Percentiles rank a stretch among this genome's conserved stretches.
phyloP scores from a whole-genome alignment of 257 asterid genomes.

The Primulina eburnea region DNA sequence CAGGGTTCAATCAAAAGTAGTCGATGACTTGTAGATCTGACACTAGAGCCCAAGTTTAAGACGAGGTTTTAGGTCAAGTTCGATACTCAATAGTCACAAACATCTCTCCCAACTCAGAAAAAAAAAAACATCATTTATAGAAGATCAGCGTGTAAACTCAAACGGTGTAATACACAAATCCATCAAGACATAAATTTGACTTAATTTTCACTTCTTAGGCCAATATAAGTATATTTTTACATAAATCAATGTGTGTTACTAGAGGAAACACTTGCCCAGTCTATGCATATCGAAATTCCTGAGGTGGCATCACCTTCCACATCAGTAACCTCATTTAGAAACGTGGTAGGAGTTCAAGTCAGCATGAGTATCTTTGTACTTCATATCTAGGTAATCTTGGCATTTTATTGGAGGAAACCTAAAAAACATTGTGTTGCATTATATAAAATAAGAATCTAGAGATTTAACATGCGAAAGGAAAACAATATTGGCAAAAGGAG shows the following conservation, averaged over 20 bases:
- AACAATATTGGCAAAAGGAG: background rate
- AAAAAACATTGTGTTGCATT: constrained; percentile 19
- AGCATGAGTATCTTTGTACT: constrained; percentile 66
- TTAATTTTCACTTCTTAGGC: no score
- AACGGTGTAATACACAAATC: background rate
- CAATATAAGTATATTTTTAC: no score
- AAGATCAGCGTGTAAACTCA: background rate
- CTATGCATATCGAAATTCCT: background rate
- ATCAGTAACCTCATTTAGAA: background rate
- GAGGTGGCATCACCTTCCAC: background rate
- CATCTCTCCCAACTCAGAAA: no score
- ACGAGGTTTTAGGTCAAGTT: no score
- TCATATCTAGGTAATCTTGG: constrained; percentile 57
- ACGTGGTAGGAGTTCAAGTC: constrained; percentile 47
- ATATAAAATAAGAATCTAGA: constrained; percentile 7
- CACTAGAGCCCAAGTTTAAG: no score
- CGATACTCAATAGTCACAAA: no score
- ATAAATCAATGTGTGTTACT: no score
- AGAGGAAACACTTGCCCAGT: no score
- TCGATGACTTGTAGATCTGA: no score
- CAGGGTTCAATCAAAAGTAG: background rate
- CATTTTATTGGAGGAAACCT: constrained; percentile 72
- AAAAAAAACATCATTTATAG: background rate
- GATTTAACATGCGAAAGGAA: background rate
- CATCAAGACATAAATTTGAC: no score